phyloP scores from a whole-genome alignment of 1,284 basidiomycete species.

The Vanrija sp. region DNA sequence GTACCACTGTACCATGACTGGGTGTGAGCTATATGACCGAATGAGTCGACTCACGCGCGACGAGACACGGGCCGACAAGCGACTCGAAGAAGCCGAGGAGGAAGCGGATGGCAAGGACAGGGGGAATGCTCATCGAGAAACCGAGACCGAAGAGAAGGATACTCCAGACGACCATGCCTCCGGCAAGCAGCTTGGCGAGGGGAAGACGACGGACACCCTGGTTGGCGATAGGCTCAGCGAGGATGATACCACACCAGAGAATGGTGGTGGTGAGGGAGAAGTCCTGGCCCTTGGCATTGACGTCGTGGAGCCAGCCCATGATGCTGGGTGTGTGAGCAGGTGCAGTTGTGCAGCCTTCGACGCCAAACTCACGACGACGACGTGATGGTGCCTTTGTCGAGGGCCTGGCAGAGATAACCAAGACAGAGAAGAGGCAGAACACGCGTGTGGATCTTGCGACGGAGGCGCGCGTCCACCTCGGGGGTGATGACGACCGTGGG shows the following conservation, averaged over 20 bases:
- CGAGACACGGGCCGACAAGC: background rate
- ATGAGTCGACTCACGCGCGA: background rate
- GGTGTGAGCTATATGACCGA: too few relatives aligned
- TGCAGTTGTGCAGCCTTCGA: conserved; percentile 3
- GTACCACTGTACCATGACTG: conserved; percentile 24
- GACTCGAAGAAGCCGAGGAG: conserved; percentile 12
- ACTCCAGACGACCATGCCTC: conserved; percentile 8
- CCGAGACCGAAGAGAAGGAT: conserved; percentile 6
- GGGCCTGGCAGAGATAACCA: conserved; percentile 30
- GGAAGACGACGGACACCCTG: conserved; percentile 7
- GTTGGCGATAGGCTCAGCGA: conserved; percentile 6
- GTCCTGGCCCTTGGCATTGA: conserved; percentile 3
- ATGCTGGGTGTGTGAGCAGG: background rate
- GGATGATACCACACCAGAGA: conserved; percentile 8
- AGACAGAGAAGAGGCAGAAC: conserved; percentile 33
- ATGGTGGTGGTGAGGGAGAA: conserved; percentile 6
- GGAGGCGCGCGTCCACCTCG: conserved; percentile 21
- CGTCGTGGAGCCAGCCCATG: conserved; percentile 6
- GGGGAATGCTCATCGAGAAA: conserved; percentile 4
- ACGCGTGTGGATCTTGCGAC: conserved; percentile 20
- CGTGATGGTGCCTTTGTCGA: conserved; percentile 20
- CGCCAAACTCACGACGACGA: background rate
- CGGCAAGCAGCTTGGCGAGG: conserved; percentile 1
- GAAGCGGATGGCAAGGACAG: conserved; percentile 4
- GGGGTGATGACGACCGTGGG: conserved; percentile 22